Conservation (phyloP, 129 eudicot genomes). For the Ambrosia artemisiifolia region DNA sequence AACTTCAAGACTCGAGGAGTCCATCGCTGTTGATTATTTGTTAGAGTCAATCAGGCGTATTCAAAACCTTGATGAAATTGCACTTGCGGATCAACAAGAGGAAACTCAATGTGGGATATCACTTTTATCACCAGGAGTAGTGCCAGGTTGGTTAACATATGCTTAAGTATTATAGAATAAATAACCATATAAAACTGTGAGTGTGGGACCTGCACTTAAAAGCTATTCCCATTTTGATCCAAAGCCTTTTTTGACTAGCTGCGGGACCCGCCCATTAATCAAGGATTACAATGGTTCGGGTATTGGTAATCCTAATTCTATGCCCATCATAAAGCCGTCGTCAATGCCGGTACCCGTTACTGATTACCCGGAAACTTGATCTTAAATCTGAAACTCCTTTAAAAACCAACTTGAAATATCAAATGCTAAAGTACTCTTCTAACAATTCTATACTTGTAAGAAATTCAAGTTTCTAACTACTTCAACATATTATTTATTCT, state of each 20-base stretch:
- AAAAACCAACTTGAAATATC: too few relatives aligned
- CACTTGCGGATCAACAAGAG: constrained; percentile 38
- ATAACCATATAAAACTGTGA: not conserved
- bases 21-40: constrained; percentile 36
- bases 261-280: not conserved
- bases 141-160: constrained; percentile 50
- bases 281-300: too few relatives aligned
- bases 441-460: too few relatives aligned
- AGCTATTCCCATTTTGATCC: not conserved
- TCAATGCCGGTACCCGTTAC: too few relatives aligned
- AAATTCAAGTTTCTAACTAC: too few relatives aligned
- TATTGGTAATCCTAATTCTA: too few relatives aligned
- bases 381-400: too few relatives aligned
- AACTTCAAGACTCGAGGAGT: constrained; percentile 67
- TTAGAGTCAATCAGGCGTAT: constrained; percentile 51
- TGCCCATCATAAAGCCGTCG: too few relatives aligned
- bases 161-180: not conserved
- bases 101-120: constrained; percentile 59
- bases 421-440: too few relatives aligned
- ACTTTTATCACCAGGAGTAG: constrained; percentile 40
- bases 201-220: not conserved
- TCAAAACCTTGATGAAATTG: constrained; percentile 43
- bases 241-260: not conserved
- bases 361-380: too few relatives aligned
- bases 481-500: too few relatives aligned